Conservation (phyloP, 2,329 filamentous ascomycete genomes). For the Scytalidium lignicola region DNA sequence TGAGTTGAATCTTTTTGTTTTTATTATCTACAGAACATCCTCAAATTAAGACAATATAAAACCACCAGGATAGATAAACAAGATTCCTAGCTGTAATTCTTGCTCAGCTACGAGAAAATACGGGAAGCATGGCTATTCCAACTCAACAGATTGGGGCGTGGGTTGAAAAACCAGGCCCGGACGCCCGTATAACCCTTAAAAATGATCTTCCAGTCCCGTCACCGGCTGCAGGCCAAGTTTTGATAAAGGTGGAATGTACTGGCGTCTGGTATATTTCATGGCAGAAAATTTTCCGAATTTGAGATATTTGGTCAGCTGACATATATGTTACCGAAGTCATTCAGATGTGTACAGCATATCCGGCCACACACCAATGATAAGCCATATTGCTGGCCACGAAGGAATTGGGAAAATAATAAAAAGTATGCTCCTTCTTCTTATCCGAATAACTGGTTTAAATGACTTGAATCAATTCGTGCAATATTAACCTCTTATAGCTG, state of each 20-base stretch:
- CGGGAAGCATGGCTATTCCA: no score
- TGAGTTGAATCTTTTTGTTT: no score
- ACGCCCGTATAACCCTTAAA: background rate
- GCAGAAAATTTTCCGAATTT: background rate
- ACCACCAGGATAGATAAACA: no score
- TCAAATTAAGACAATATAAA: no score
- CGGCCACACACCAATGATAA: slow-evolving; percentile 17
- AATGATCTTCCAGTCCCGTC: slow-evolving; percentile 1
- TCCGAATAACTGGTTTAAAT: background rate
- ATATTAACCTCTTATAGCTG: background rate
- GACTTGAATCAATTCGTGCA: background rate
- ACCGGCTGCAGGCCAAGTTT: background rate
- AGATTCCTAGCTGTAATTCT: no score
- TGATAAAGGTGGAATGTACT: slow-evolving; percentile 3
- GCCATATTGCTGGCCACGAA: slow-evolving; percentile 1
- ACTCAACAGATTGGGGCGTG: slow-evolving; percentile 1
- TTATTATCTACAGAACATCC: no score
- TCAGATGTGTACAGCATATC: slow-evolving; percentile 2
- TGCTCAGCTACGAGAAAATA: no score
- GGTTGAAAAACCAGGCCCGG: slow-evolving; percentile 1
- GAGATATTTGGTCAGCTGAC: background rate
- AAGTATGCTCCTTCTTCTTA: background rate
- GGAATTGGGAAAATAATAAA: slow-evolving; percentile 1
- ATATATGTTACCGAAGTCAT: slow-evolving; percentile 1
- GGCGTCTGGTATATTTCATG: slow-evolving; percentile 2